Evolutionary conservation across 2,329 filamentous ascomycete genomes (phyloP).

Genomic region (Cadophora sp.): DNA sequence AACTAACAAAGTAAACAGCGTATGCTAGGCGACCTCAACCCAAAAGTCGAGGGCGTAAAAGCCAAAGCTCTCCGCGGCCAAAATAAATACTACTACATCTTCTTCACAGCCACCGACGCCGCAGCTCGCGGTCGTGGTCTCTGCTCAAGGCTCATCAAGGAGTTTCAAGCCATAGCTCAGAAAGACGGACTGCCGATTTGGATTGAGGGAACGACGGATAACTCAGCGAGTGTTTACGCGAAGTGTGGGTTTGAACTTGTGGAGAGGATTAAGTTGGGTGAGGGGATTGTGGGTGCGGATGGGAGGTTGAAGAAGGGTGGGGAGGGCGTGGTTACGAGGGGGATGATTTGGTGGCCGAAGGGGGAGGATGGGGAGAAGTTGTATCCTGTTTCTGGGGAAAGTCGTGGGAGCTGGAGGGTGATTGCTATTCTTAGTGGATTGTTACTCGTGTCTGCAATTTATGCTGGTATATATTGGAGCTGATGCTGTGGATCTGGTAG

Average conservation of each 20-base stretch:
- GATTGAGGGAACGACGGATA: conserved; percentile 34
- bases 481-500: neutral
- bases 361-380: conserved; percentile 12
- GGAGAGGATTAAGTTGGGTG: conserved; percentile 30
- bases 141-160: conserved; percentile 25
- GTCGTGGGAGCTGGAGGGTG: neutral
- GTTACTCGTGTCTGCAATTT: neutral
- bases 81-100: conserved; percentile 35
- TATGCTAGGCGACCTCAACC: conserved; percentile 31
- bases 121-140: conserved; percentile 26
- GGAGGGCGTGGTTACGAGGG: conserved; percentile 32
- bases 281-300: conserved; percentile 28
- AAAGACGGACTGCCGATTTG: conserved; percentile 32
- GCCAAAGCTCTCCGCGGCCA: conserved; percentile 17
- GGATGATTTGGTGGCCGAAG: conserved; percentile 35
- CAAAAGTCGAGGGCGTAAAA: conserved; percentile 26
- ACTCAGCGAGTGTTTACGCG: conserved; percentile 27
- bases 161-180: conserved; percentile 26
- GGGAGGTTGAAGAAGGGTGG: conserved; percentile 26
- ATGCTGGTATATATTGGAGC: neutral
- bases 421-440: neutral
- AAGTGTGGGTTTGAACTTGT: conserved; percentile 34
- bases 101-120: conserved; percentile 31
- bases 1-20: conserved; percentile 19
- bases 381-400: neutral